Evolutionary conservation across 345 rosid genomes (phyloP), one percentile per base, ranked within the genome.

Genomic region (Populus simonii): DNA sequence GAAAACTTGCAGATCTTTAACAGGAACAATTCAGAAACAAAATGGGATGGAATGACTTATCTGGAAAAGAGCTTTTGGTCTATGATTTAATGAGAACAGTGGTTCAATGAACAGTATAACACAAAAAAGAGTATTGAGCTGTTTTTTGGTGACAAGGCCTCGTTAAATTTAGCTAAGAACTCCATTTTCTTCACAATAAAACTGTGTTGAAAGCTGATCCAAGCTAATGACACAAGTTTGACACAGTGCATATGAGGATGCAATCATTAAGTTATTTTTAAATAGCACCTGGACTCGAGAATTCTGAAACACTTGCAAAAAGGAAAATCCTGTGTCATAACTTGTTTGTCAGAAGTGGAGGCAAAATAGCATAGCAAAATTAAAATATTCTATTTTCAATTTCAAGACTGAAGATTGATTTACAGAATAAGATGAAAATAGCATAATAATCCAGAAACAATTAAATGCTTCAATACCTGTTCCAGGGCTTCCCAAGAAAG

Each of bases 401-500:
- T 18, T 4, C 22, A 29, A 55, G 33, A 23, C 23, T 38, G 53
- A 57, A 63, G 8, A 59, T 43, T 41, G 31, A 17, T 22, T 15
- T 51, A 69, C 18, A 3, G 59, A 13, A 41, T 23, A 18, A 11
- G 27, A 47, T 55, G 23, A 49, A 22, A 45, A 45, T 74, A 67
- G 35, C 35, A 76, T 45, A 43, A 74, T 76, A 3, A 27, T 76
- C 25, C 70, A 36, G 51, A 72, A 9, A 27, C 45, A 27, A 23
- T 68, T 18, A 22, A 38, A 25, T 29, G 8, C 57, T 2, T 51
- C 62, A 39, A 74, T 66, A 96, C 99, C 98, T 89, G 99, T 96
- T 77, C 98, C 98, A 63, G 99, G 99, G 78, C 92, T 96, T 41
- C 98, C 99, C 80, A 96, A 91, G 79, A 96, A 96, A 18, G 98